Conservation (phyloP, 768 basidiomycete genomes). For the Boletus huronensis region DNA sequence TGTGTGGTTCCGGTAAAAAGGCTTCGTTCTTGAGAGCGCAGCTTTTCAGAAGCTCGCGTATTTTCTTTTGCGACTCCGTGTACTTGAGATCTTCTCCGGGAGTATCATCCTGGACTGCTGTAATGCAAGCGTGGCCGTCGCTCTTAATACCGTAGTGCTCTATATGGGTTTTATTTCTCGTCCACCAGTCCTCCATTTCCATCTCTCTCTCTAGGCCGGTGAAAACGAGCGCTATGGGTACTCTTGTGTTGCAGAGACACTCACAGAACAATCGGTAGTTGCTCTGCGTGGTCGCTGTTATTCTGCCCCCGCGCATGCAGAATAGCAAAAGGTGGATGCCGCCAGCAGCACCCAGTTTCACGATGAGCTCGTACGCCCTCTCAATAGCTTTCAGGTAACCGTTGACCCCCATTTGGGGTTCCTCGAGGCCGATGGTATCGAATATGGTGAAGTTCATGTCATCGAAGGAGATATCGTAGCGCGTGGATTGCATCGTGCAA, state of each 20-base stretch:
- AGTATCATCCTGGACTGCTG: slow-evolving; percentile 24
- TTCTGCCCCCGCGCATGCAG: slow-evolving; percentile 38
- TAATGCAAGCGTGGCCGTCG: slow-evolving; percentile 33
- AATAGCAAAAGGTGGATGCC: slow-evolving; percentile 44
- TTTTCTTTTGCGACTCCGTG: slow-evolving; percentile 17
- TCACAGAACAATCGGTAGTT: slow-evolving; percentile 41
- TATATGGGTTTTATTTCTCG: slow-evolving; percentile 24
- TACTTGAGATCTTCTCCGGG: slow-evolving; percentile 22
- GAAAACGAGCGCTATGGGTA: slow-evolving; percentile 39
- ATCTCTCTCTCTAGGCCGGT: slow-evolving; percentile 39
- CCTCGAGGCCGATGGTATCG: slow-evolving; percentile 37
- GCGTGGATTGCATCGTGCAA: slow-evolving; percentile 34
- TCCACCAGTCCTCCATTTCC: slow-evolving; percentile 37
- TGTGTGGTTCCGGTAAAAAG: slow-evolving; percentile 11
- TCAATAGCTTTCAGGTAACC: slow-evolving; percentile 28
- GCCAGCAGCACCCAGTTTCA: slow-evolving; percentile 22
- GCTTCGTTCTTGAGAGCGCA: slow-evolving; percentile 13
- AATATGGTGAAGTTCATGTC: slow-evolving; percentile 22
- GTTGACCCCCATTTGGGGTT: slow-evolving; percentile 28
- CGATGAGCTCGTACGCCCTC: slow-evolving; percentile 34
- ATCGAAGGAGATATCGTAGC: slow-evolving; percentile 28
- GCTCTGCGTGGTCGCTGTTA: slow-evolving; percentile 34
- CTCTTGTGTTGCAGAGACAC: slow-evolving; percentile 35
- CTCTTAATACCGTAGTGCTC: slow-evolving; percentile 23
- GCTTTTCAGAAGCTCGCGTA: slow-evolving; percentile 17